Evolutionary conservation across 352 stramenopile genomes (phyloP).

Genomic region (Phytophthora ramorum): DNA sequence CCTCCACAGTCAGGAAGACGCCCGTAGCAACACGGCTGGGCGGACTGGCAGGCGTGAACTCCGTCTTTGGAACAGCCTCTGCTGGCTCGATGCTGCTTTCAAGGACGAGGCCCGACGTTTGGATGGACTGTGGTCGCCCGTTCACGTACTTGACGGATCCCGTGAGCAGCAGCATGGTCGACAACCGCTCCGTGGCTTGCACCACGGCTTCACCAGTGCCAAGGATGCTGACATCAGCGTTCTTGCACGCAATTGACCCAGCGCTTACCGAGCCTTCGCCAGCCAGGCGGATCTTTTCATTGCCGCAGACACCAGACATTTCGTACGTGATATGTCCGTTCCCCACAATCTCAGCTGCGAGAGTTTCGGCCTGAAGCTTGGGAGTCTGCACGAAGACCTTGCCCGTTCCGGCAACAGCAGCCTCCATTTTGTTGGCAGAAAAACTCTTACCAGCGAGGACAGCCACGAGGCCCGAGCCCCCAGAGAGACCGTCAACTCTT

Average conservation of each 20-base stretch:
- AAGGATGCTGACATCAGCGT: conserved; percentile 48
- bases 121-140: conserved; percentile 38
- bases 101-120: conserved; percentile 30
- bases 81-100: conserved; percentile 24
- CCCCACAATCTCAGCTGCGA: conserved; percentile 36
- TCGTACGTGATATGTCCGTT: conserved; percentile 49
- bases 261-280: conserved; percentile 48
- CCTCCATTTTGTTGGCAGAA: conserved; percentile 25
- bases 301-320: conserved; percentile 34
- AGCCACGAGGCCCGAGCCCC: conserved; percentile 25
- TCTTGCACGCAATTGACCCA: conserved; percentile 49
- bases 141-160: conserved; percentile 48
- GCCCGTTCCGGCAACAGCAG: conserved; percentile 37
- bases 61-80: conserved; percentile 2
- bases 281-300: conserved; percentile 37
- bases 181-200: conserved; percentile 48
- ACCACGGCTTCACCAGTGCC: conserved; percentile 49
- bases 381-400: conserved; percentile 42
- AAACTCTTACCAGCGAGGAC: conserved; percentile 34
- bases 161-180: conserved; percentile 35
- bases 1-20: conserved; percentile 31
- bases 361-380: conserved; percentile 7
- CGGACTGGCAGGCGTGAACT: conserved; percentile 8
- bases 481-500: conserved; percentile 21
- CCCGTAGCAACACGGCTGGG: conserved; percentile 18